Evolutionary conservation across 495 filamentous ascomycete genomes (phyloP), one percentile per base, ranked within the genome.

Genomic region (Penicillium longicatenatum): DNA sequence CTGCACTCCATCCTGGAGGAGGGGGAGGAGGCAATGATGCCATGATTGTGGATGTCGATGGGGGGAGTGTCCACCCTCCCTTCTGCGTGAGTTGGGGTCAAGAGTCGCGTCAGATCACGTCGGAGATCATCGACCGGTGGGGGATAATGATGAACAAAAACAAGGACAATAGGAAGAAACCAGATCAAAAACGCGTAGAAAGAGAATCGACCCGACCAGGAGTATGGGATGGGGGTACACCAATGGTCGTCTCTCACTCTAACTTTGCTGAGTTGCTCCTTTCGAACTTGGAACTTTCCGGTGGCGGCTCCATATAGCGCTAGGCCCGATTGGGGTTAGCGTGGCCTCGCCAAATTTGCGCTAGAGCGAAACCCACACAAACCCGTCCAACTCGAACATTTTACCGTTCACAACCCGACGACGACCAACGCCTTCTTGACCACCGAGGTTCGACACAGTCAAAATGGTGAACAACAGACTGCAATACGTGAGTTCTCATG

Each of bases 1-100:
- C 87, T 58, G 87, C 86, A 56, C 76, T 77, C 84, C 85, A 87
- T 67, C 88, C 89, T 29, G 90, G 89, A 41, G 91, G 91, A 47
- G 91, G 90, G 55, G 90, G 90, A 64, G 82, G 83, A 62, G 86
- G 86, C 61, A 88, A 71, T 62, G 85, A 91, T 59, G 90, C 88
- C 92, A 96, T 96, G 59, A 64, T 80, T 73, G 75, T 62, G 50
- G 62, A 55, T 47, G 59, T 64, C 63, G 67, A 67, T 67, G 60
- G 52, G 59, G 65, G 47, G 58, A 62, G 49, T 51, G 55, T 55
- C 59, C 59, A 64, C 65, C 71, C 68, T 71, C 62, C 58, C 64
- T 49, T 67, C 63, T 65, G 68, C 59, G 66, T 70, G 50, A 55
- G 63, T 69, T 64, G 60, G 58, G 42, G 55, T 50, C 58, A 50